phyloP scores from a whole-genome alignment of 1,139 yeast genomes.

The Lodderomyces jiufengensis region DNA sequence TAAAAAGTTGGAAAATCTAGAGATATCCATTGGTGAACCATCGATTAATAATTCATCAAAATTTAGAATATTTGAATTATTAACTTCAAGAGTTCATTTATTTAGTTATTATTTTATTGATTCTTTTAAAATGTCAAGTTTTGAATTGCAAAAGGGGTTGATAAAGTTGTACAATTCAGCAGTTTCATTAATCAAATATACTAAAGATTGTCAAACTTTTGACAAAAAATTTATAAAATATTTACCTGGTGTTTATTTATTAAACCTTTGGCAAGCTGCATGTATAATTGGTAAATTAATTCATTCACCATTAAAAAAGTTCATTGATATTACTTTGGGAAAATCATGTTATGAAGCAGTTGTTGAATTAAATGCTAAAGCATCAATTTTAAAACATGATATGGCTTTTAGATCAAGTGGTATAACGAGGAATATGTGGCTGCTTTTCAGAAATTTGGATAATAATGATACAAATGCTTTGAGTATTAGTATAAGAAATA shows the following conservation, averaged over 20 bases:
- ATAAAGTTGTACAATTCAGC: constrained; percentile 80
- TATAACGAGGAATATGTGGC: constrained; percentile 94
- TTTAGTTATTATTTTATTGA: constrained; percentile 80
- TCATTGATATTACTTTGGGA: constrained; percentile 71
- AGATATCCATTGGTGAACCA: constrained; percentile 36
- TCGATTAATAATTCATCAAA: constrained; percentile 30
- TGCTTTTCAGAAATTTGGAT: constrained; percentile 60
- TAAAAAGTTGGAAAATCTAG: constrained; percentile 72
- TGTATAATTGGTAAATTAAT: constrained; percentile 75
- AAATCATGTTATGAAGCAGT: constrained; percentile 69
- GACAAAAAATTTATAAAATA: constrained; percentile 67
- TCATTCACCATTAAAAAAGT: constrained; percentile 66
- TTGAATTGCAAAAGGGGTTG: constrained; percentile 71
- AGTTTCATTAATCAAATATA: constrained; percentile 63
- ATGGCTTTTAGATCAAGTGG: constrained; percentile 92
- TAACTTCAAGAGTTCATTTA: constrained; percentile 74
- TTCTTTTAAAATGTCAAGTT: constrained; percentile 47
- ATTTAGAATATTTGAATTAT: constrained; percentile 62
- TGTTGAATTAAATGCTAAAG: constrained; percentile 65
- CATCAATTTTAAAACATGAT: constrained; percentile 86
- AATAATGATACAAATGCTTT: constrained; percentile 36
- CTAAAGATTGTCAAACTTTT: constrained; percentile 55
- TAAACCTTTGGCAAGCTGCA: constrained; percentile 88
- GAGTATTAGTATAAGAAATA: constrained; percentile 62
- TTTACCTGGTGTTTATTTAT: constrained; percentile 78